A percentile compares a stretch with the other conserved stretches of the same genome.
These are phyloP conservation scores for Hemileccinum hortonii DNA, from an alignment of 1,284 basidiomycete genomes.

Conservation along the genomic window DNA sequence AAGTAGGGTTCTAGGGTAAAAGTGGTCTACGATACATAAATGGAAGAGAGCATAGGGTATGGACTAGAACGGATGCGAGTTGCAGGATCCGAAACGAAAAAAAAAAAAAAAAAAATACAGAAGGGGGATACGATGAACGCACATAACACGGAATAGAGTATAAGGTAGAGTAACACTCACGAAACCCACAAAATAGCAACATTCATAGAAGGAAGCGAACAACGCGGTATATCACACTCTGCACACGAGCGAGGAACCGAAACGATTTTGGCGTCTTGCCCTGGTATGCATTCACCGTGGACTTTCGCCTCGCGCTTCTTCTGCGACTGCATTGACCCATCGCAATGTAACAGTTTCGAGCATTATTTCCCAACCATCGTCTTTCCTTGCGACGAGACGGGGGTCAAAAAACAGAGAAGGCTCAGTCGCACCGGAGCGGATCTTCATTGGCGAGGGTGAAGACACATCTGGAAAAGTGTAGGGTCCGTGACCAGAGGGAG, in stretches of 20 bases:
- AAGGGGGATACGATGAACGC: not conserved
- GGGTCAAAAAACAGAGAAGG: slow-evolving; percentile 63
- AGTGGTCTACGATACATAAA: slow-evolving; percentile 13
- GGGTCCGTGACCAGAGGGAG: slow-evolving; percentile 12
- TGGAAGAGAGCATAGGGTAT: slow-evolving; percentile 3
- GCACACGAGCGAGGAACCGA: not conserved
- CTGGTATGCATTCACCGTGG: slow-evolving; percentile 21
- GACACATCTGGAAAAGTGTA: slow-evolving; percentile 7
- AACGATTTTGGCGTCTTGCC: not conserved
- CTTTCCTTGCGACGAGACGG: slow-evolving; percentile 66
- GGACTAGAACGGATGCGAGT: slow-evolving; percentile 4
- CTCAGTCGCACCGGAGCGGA: slow-evolving; percentile 27
- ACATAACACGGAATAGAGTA: slow-evolving; percentile 14
- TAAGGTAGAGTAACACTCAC: slow-evolving; percentile 13
- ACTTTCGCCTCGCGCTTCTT: slow-evolving; percentile 56
- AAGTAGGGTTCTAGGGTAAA: slow-evolving; percentile 18
- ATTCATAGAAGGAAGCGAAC: slow-evolving; percentile 1
- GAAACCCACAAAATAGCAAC: slow-evolving; percentile 9
- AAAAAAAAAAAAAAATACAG: not conserved
- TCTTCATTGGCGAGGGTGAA: slow-evolving; percentile 15
- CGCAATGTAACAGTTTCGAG: slow-evolving; percentile 57
- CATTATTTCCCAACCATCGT: slow-evolving; percentile 80
- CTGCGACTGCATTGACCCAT: slow-evolving; percentile 71
- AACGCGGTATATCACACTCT: not conserved
- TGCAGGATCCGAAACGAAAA: not conserved